Conservation (phyloP, 2,329 filamentous ascomycete genomes). For the Camillea tinctor region DNA sequence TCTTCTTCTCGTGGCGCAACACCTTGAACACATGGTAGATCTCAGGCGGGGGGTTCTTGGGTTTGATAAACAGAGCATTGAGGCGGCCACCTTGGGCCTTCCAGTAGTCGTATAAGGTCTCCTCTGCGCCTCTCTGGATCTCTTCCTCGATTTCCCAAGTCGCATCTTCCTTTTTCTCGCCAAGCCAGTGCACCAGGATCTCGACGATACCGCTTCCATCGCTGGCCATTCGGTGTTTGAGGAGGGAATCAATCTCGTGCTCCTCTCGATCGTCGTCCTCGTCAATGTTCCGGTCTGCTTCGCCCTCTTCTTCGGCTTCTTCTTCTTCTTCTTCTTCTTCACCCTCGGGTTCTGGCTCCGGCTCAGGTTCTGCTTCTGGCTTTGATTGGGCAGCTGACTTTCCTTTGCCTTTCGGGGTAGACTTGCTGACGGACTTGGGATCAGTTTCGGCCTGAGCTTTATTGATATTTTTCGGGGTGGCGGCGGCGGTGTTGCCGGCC, state of each 20-base stretch:
- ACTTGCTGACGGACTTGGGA: constrained; percentile 3
- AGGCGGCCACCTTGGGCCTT: constrained; percentile 30
- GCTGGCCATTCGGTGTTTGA: constrained; percentile 25
- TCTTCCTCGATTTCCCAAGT: constrained; percentile 36
- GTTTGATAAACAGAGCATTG: constrained; percentile 29
- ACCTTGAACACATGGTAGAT: constrained; percentile 31
- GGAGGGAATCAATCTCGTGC: constrained; percentile 26
- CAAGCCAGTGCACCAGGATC: constrained; percentile 32
- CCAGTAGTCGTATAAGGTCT: constrained; percentile 35
- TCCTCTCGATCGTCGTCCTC: constrained; percentile 23
- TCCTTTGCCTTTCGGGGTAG: constrained; percentile 11
- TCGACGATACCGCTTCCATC: constrained; percentile 27
- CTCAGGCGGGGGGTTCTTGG: constrained; percentile 24
- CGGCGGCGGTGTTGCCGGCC: not conserved
- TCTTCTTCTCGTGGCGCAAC: constrained; percentile 28
- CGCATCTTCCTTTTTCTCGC: constrained; percentile 24
- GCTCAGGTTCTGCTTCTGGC: not conserved
- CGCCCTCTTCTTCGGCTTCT: not conserved
- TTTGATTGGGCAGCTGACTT: constrained; percentile 10
- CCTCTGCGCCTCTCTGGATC: constrained; percentile 34
- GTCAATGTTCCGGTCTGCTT: constrained; percentile 2
- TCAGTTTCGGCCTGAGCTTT: not conserved
- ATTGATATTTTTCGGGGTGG: not conserved
- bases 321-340: constrained; percentile 1
- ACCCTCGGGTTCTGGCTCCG: not conserved